Conservation (phyloP, 2,329 filamentous ascomycete species). For the Blumeria hordei region DNA sequence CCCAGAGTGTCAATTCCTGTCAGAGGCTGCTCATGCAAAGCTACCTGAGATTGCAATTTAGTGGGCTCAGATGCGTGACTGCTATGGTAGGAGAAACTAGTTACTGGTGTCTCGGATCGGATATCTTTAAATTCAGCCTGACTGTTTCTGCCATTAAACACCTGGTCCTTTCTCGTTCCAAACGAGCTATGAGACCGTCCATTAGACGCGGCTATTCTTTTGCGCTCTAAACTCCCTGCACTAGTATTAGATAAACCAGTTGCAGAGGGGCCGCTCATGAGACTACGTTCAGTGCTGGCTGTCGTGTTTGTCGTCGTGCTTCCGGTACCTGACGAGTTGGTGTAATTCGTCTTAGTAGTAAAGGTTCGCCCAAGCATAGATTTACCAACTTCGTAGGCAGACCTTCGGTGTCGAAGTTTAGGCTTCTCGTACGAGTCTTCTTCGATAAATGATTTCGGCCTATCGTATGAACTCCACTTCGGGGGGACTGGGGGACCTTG, state of each 20-base stretch:
- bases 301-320: constrained; percentile 50
- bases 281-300: constrained; percentile 54
- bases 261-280: constrained; percentile 88
- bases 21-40: constrained; percentile 28
- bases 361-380: constrained; percentile 52
- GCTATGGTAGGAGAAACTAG: constrained; percentile 72
- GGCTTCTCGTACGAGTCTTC: constrained; percentile 18
- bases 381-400: constrained; percentile 52
- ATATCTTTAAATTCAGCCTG: constrained; percentile 20
- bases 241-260: constrained; percentile 85
- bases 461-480: constrained; percentile 24
- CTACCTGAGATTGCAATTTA: constrained; percentile 38
- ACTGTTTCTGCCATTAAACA: constrained; percentile 9
- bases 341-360: constrained; percentile 70
- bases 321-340: constrained; percentile 49
- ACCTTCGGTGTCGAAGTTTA: constrained; percentile 40
- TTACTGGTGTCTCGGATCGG: constrained; percentile 40
- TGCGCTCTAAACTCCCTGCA: constrained; percentile 73
- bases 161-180: constrained; percentile 27
- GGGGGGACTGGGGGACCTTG: constrained; percentile 16
- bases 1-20: constrained; percentile 45
- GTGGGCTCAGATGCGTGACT: constrained; percentile 39
- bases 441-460: constrained; percentile 35
- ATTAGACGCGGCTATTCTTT: constrained; percentile 23
- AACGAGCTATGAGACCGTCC: constrained; percentile 37